phyloP scores from a whole-genome alignment of 1,284 basidiomycete species.

The Kalmanozyma brasiliensis region DNA sequence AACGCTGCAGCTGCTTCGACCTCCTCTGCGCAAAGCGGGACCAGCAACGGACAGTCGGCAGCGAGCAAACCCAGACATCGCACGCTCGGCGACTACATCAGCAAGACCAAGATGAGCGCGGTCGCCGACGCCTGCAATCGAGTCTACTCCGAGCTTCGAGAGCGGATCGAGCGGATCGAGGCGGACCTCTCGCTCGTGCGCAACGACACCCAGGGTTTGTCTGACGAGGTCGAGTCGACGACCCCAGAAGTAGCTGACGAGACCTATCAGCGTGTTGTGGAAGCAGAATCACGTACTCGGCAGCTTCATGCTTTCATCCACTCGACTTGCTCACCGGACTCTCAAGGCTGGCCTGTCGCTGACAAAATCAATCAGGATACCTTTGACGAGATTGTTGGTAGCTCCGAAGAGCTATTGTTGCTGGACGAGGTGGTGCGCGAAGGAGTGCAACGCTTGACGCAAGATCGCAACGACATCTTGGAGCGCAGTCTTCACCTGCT shows the following conservation, averaged over 20 bases:
- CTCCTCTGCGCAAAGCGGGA: conserved; percentile 21
- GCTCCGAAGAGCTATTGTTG: conserved; percentile 50
- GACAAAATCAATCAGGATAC: conserved; percentile 42
- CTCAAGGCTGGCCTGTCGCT: conserved; percentile 61
- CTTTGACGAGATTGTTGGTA: conserved; percentile 43
- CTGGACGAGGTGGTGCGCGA: conserved; percentile 58
- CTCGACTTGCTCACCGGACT: conserved; percentile 52
- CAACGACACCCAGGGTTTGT: conserved; percentile 48
- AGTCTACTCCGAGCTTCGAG: conserved; percentile 48
- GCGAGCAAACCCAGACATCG: conserved; percentile 31
- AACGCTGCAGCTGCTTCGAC: conserved; percentile 22
- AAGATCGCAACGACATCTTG: conserved; percentile 65
- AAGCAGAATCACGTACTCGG: conserved; percentile 34
- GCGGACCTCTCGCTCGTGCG: conserved; percentile 42
- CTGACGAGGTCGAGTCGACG: conserved; percentile 52
- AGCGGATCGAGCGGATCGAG: conserved; percentile 37
- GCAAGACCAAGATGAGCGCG: conserved; percentile 51
- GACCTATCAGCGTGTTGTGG: conserved; percentile 49
- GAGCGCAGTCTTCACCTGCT: conserved; percentile 58
- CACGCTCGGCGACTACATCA: conserved; percentile 62
- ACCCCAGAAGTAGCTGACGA: conserved; percentile 51
- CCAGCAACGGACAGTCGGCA: conserved; percentile 11
- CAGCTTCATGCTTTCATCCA: conserved; percentile 43
- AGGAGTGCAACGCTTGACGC: conserved; percentile 48
- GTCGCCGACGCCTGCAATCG: conserved; percentile 55